Percentiles rank a stretch among this genome's conserved stretches.
These are phyloP conservation scores for Conringia planisiliqua DNA, from an alignment of 345 rosid species.

Conservation along the genomic window DNA sequence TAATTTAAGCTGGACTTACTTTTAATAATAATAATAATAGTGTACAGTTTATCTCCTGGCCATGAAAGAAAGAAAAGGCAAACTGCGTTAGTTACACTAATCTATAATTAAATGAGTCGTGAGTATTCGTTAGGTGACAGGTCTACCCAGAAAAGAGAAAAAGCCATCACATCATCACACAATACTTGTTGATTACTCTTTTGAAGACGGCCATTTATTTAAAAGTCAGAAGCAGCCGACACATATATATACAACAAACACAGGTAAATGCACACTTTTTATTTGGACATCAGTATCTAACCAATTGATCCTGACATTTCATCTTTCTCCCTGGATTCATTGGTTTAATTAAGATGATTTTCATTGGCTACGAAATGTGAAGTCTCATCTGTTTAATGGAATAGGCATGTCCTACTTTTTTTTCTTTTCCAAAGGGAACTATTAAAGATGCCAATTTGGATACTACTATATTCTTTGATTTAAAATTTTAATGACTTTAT, in stretches of 20 bases:
- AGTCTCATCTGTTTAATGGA: background rate
- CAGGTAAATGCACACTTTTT: background rate
- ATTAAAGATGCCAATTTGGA: constrained; percentile 5
- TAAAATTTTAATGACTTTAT: background rate
- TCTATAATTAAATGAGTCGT: constrained; percentile 3
- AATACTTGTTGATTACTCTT: constrained; percentile 21
- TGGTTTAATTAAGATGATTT: background rate
- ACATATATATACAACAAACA: background rate
- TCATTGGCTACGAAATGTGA: background rate
- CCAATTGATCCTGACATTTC: constrained; percentile 33
- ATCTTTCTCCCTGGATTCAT: constrained; percentile 19
- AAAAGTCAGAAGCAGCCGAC: constrained; percentile 24
- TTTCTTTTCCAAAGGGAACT: background rate
- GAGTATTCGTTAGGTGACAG: constrained; percentile 27
- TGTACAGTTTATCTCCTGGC: too few species aligned
- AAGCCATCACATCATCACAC: constrained; percentile 25
- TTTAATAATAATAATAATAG: too few species aligned
- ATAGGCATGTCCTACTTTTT: background rate
- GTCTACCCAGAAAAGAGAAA: constrained; percentile 13
- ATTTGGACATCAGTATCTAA: constrained; percentile 33
- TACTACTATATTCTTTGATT: background rate
- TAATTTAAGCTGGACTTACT: too few species aligned
- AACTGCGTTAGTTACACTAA: background rate
- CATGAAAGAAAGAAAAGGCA: background rate
- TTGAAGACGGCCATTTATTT: background rate